Evolutionary conservation across 2,329 filamentous ascomycete species (phyloP).

Genomic region (Colletotrichum caudatum): DNA sequence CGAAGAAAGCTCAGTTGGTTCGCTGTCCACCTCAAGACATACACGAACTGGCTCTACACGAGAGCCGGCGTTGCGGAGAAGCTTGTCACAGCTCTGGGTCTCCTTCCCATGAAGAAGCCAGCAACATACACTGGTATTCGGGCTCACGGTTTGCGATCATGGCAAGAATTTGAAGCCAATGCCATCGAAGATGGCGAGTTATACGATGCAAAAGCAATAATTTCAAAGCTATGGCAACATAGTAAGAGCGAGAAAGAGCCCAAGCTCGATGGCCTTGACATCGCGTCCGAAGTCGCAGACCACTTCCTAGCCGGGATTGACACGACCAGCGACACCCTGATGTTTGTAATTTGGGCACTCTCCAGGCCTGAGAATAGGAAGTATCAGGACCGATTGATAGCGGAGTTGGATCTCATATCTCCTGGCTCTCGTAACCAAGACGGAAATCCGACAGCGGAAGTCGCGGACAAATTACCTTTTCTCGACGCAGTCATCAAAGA

Average conservation of each 20-base stretch:
- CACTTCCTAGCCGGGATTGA: constrained; percentile 66
- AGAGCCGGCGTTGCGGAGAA: constrained; percentile 53
- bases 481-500: constrained; percentile 64
- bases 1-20: constrained; percentile 63
- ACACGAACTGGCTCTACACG: constrained; percentile 63
- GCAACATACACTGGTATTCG: constrained; percentile 64
- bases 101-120: constrained; percentile 62
- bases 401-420: constrained; percentile 42
- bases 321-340: constrained; percentile 64
- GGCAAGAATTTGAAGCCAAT: neutral
- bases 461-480: constrained; percentile 54
- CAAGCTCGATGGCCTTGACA: constrained; percentile 46
- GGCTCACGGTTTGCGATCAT: constrained; percentile 3
- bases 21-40: constrained; percentile 57
- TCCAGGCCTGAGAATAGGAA: constrained; percentile 56
- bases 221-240: constrained; percentile 52
- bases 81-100: constrained; percentile 50
- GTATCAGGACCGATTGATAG: constrained; percentile 54
- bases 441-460: constrained; percentile 51
- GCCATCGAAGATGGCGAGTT: neutral
- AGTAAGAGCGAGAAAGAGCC: constrained; percentile 47
- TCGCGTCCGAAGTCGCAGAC: constrained; percentile 65
- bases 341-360: constrained; percentile 63
- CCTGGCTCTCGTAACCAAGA: constrained; percentile 41
- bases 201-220: constrained; percentile 8